A percentile compares a stretch with the other conserved stretches of the same genome.
These are phyloP conservation scores for Fusarium temperatum DNA, from an alignment of 2,329 filamentous ascomycete genomes.

Conservation along the genomic window DNA sequence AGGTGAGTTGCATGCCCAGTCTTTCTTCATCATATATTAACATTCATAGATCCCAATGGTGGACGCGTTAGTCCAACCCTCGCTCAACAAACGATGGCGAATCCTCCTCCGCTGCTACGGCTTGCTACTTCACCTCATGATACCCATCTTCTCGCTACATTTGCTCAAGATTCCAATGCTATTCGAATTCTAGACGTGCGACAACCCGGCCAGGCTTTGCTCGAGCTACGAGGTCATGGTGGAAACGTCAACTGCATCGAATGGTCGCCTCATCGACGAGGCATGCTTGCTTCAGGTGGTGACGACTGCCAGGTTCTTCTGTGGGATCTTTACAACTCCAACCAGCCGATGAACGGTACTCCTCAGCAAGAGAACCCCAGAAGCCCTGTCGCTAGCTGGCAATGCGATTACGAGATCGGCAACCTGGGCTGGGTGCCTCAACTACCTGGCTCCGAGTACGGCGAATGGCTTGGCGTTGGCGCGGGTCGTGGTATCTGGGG, in stretches of 20 bases:
- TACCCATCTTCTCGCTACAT: conserved; percentile 94
- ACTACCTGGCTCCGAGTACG: conserved; percentile 71
- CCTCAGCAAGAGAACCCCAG: conserved; percentile 65
- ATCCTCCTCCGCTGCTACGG: conserved; percentile 79
- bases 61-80: conserved; percentile 77
- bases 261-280: conserved; percentile 89
- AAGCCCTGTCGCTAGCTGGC: conserved; percentile 79
- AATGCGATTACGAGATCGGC: conserved; percentile 86
- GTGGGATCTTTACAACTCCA: conserved; percentile 85
- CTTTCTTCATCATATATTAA: neutral
- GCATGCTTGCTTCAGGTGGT: conserved; percentile 87
- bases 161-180: conserved; percentile 89
- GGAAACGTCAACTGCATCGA: conserved; percentile 91
- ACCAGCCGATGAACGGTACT: conserved; percentile 59
- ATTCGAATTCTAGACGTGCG: conserved; percentile 96
- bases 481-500: conserved; percentile 86
- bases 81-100: conserved; percentile 79
- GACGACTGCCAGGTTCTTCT: conserved; percentile 92
- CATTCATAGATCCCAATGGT: conserved; percentile 59
- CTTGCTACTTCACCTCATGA: conserved; percentile 94
- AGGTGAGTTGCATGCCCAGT: conserved; percentile 57
- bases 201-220: conserved; percentile 92
- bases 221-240: conserved; percentile 90
- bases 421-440: conserved; percentile 88
- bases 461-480: conserved; percentile 86